Evolutionary conservation across 148 eudicot species (phyloP).

Genomic region (Rhododendron vialii): DNA sequence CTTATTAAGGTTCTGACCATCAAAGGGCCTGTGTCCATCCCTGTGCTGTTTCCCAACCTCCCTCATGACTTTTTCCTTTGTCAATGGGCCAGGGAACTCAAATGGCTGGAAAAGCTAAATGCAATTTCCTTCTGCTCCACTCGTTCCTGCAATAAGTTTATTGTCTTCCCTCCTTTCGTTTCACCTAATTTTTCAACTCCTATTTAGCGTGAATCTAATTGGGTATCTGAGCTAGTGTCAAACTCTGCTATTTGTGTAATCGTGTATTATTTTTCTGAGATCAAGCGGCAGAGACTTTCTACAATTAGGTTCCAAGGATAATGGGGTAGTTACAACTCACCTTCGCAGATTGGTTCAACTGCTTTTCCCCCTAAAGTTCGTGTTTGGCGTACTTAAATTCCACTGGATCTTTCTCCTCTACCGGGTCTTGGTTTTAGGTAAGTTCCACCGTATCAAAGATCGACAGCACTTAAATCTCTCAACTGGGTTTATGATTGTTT

Average conservation of each 20-base stretch:
- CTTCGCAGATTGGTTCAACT: conserved; percentile 18
- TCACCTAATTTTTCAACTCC: neutral
- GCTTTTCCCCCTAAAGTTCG: conserved; percentile 13
- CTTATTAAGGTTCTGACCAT: no score
- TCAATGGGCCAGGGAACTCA: neutral
- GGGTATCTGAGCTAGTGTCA: neutral
- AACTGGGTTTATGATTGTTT: conserved; percentile 5
- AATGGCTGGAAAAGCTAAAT: neutral
- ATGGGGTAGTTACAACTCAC: conserved; percentile 14
- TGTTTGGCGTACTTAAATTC: conserved; percentile 11
- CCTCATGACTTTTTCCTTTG: neutral
- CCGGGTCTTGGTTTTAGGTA: conserved; percentile 18
- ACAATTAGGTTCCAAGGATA: neutral
- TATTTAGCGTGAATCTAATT: neutral
- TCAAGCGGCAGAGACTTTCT: neutral
- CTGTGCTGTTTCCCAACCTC: neutral
- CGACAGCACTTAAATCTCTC: conserved; percentile 2
- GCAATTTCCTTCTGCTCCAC: neutral
- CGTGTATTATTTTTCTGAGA: neutral
- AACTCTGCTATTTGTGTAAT: neutral
- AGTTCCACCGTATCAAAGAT: conserved; percentile 9
- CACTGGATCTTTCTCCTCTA: neutral
- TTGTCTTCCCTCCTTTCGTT: neutral
- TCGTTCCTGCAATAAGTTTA: neutral
- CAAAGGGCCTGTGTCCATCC: neutral